Base-by-base conservation (phyloP, 2,329 filamentous ascomycete genomes). In the Ophiostoma ulmi region DNA sequence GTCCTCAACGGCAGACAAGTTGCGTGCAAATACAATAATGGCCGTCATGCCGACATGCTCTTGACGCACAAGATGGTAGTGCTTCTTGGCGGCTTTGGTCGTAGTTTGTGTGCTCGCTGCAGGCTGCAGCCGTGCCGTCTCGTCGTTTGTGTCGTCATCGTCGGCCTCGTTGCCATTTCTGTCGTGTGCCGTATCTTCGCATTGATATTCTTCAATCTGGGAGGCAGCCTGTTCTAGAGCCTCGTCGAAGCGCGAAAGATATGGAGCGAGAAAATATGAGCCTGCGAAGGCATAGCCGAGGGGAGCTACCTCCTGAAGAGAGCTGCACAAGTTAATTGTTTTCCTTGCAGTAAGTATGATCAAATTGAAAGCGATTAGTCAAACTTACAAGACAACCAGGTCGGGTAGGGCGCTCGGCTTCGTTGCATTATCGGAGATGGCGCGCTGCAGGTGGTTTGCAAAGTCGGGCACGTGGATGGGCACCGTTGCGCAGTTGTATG, bases 261-360 rank as follows among this genome's bases (percentile, higher is more conserved):
- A 98, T 0, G 91, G 88, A 36, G 84, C 84, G 48, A 98, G 81
- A 74, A 91, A 91, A 26, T 91, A 90, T 52, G 91, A 91, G 39
- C 94, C 94, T 65, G 97, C 89, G 78, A 98, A 97, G 35, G 91
- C 88, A 76, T 93, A 88, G 69, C 90, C 86, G 68, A 98, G 85
- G 0, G 95, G 95, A 11, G 94, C 91, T 73, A 97, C 85, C 80
- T 99, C 95, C 80, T 99, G 94, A 22, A 99, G 85, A 84, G 93
- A 93, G 83, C 78, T 90, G 64, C 14, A 68, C 10, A 31, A 35
- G 65, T 39, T 8, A 38, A 36, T 13, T 65, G 5, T 14, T n/a
- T 38, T 13, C 61, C 14, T 5, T 20, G 31, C 20, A 26, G 10
- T 3, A 55, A 11, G 20, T 11, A 22, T 6, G 14, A n/a, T 55